Base-by-base conservation (phyloP, 2,329 filamentous ascomycete species). In the Teratosphaeria nubilosa region DNA sequence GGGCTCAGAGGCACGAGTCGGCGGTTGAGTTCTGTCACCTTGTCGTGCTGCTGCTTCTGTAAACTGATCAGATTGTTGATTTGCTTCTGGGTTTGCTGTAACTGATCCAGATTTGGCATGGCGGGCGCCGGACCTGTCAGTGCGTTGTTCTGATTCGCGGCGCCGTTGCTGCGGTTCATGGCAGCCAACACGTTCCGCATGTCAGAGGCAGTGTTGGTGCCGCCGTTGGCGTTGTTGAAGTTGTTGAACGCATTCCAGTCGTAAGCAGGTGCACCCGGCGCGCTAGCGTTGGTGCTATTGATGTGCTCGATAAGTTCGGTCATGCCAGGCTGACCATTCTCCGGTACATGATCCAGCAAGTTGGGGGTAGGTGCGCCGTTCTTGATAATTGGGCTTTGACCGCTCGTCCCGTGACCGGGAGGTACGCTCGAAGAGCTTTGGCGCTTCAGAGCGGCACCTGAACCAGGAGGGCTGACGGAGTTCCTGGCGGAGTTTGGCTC, bases 1-100 rank as follows among this genome's bases (percentile, higher is more conserved):
- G 91, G 91, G 66, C 86, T 91, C 13, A 95, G 79, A 0, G 91
- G 91, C 6, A 88, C 86, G 7, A 96, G 80, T 16, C 90, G 76
- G 57, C 83, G 85, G 55, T 85, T 85, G 10, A 96, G 78, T 59
- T 88, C 84, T 61, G 88, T 83, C 1, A 96, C 87, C 54, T 88
- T 87, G 53, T 81, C 81, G 60, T 87, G 85, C 67, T 96, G 91
- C 60, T 92, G 85, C 25, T 84, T 82, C 69, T 95, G 89, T 66
- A 96, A 78, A 51, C 86, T 86, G 62, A 89, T 84, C 1, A 97
- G 79, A 31, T 87, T 81, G 55, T 94, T 88, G 30, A 96, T 82
- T 62, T 95, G 88, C 14, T 86, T 79, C 61, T 87, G 81, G 4
- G 87, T 91, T 60, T 82, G 82, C 52, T 80, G 82, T 61, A 94